These are phyloP conservation scores for Ogataea paradorogensis DNA, from an alignment of 805 yeast genomes.

Conservation along the genomic window DNA sequence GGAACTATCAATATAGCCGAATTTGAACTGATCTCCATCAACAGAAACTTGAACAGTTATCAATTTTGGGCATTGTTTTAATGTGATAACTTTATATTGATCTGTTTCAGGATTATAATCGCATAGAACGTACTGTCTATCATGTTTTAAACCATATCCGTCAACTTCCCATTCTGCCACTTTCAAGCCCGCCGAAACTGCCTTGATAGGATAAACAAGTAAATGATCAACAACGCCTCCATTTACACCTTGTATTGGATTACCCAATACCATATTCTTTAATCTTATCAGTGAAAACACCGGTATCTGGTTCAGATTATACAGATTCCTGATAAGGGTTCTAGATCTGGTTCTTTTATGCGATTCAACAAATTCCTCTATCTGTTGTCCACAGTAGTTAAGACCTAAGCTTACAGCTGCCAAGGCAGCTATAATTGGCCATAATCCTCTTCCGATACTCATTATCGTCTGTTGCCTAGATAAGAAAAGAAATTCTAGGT, in stretches of 20 bases:
- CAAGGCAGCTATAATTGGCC: slow-evolving; percentile 1
- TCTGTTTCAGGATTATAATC: slow-evolving; percentile 12
- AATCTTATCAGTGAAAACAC: not conserved
- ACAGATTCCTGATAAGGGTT: slow-evolving; percentile 7
- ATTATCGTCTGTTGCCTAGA: not conserved
- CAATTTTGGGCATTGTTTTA: slow-evolving; percentile 17
- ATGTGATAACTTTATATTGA: slow-evolving; percentile 16
- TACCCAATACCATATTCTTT: slow-evolving; percentile 2
- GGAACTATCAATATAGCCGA: slow-evolving; percentile 15
- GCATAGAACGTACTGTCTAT: slow-evolving; percentile 28
- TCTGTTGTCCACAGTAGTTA: slow-evolving; percentile 1
- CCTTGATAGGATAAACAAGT: slow-evolving; percentile 31
- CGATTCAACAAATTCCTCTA: slow-evolving; percentile 14
- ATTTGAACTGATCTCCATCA: slow-evolving; percentile 18
- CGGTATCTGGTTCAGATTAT: slow-evolving; percentile 13
- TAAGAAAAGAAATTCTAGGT: not conserved
- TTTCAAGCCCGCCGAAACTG: slow-evolving; percentile 25
- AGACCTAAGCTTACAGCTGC: slow-evolving; percentile 1
- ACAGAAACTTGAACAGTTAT: slow-evolving; percentile 15
- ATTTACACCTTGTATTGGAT: slow-evolving; percentile 13
- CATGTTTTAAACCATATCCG: slow-evolving; percentile 29
- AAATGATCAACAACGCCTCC: slow-evolving; percentile 28
- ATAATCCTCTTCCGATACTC: not conserved
- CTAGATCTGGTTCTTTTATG: slow-evolving; percentile 10
- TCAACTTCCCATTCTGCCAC: slow-evolving; percentile 28